Percentiles rank a stretch among this genome's conserved stretches.
phyloP scores from a whole-genome alignment of 768 basidiomycete species.

The Termitomyces sp. region DNA sequence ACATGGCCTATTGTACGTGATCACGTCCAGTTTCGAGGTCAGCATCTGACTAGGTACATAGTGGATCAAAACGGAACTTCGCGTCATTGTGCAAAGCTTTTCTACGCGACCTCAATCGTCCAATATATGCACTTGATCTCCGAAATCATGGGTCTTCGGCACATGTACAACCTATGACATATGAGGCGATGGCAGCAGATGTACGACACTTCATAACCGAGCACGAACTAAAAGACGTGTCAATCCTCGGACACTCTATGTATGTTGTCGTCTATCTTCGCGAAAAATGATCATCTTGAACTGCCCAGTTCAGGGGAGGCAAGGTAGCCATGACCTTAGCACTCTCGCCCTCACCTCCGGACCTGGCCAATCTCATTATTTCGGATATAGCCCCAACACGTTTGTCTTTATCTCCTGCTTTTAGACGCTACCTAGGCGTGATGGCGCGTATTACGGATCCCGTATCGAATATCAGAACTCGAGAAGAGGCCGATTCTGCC shows the following conservation, averaged over 20 bases:
- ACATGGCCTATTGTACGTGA: conserved; percentile 53
- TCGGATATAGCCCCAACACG: conserved; percentile 76
- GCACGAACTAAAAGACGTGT: conserved; percentile 48
- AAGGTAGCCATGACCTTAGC: conserved; percentile 72
- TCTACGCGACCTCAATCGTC: conserved; percentile 46
- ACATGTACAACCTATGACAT: conserved; percentile 64
- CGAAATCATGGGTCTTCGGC: conserved; percentile 81
- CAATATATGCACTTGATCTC: conserved; percentile 72
- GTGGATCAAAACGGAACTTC: conserved; percentile 86
- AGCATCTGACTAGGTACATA: conserved; percentile 19
- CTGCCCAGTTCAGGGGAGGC: conserved; percentile 56
- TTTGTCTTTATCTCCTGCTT: conserved; percentile 51
- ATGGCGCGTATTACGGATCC: conserved; percentile 66
- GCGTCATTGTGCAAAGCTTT: conserved; percentile 70
- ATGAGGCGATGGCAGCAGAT: conserved; percentile 70
- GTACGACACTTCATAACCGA: conserved; percentile 59
- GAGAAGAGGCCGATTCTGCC: conserved; percentile 62
- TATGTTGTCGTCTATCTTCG: conserved; percentile 26
- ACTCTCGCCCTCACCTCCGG: conserved; percentile 30
- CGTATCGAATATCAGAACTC: conserved; percentile 34
- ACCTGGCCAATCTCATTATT: conserved; percentile 45
- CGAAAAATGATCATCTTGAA: background rate
- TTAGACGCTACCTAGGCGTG: conserved; percentile 52
- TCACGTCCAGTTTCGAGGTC: background rate
- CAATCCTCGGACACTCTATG: conserved; percentile 86